Conservation (phyloP, 1,139 yeast genomes). For the Debaryomyces sp. region DNA sequence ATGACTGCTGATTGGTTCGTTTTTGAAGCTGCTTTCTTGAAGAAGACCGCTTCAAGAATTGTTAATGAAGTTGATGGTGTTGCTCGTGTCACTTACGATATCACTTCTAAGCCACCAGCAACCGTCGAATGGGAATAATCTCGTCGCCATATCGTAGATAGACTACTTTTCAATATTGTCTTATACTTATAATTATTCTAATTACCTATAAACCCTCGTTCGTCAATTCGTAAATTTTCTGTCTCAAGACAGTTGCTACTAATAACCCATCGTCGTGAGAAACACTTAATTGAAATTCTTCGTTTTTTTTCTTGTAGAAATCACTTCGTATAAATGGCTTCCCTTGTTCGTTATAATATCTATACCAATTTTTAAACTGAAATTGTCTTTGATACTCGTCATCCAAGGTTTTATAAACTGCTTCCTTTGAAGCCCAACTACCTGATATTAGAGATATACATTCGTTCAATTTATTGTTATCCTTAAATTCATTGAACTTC, state of each 20-base stretch:
- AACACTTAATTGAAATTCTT: conserved; percentile 55
- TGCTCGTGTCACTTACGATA: conserved; percentile 98
- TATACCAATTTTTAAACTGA: conserved; percentile 64
- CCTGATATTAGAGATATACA: conserved; percentile 52
- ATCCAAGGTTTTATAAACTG: conserved; percentile 65
- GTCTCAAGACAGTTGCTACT: conserved; percentile 54
- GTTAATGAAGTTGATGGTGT: conserved; percentile 99
- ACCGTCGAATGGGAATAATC: conserved; percentile 97
- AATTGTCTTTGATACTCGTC: conserved; percentile 51
- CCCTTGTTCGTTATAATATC: conserved; percentile 38
- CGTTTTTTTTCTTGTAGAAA: conserved; percentile 32
- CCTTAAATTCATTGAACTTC: conserved; percentile 24
- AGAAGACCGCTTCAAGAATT: conserved; percentile 91
- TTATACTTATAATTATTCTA: not conserved
- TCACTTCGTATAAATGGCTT: conserved; percentile 43
- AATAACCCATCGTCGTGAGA: conserved; percentile 68
- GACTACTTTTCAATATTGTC: not conserved
- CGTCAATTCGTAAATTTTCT: conserved; percentile 14
- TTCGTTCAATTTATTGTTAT: conserved; percentile 19
- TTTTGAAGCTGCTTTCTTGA: conserved; percentile 90
- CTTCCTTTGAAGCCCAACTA: conserved; percentile 78
- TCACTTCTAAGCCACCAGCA: conserved; percentile 98
- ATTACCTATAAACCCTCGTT: conserved; percentile 5
- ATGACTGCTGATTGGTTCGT: conserved; percentile 99
- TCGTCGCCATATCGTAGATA: not conserved